Percentiles rank a stretch among this genome's conserved stretches.
These are phyloP conservation scores for Candida mattraensis DNA, from an alignment of 805 yeast genomes.

Conservation along the genomic window DNA sequence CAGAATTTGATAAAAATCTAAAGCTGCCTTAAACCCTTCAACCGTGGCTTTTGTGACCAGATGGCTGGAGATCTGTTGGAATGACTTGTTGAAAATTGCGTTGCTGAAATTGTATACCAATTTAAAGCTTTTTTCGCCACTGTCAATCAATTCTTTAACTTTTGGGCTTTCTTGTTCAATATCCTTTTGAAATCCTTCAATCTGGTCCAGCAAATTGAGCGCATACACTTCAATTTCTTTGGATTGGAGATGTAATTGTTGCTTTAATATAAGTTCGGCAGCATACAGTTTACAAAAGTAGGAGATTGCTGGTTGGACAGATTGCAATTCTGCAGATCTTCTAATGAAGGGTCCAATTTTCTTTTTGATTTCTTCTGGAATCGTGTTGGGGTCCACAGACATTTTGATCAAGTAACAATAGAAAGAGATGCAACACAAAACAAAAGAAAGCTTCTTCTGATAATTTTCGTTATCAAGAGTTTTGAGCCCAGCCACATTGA, in stretches of 20 bases:
- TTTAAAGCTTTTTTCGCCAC: slow-evolving; percentile 56
- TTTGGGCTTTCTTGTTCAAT: slow-evolving; percentile 40
- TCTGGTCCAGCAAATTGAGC: slow-evolving; percentile 59
- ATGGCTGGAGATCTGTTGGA: slow-evolving; percentile 45
- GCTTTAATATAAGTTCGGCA: slow-evolving; percentile 65
- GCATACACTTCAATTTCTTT: slow-evolving; percentile 61
- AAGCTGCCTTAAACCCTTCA: slow-evolving; percentile 51
- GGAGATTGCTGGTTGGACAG: slow-evolving; percentile 63
- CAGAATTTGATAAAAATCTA: slow-evolving; percentile 51
- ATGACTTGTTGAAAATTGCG: slow-evolving; percentile 55
- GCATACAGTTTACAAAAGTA: slow-evolving; percentile 75
- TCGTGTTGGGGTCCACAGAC: slow-evolving; percentile 9
- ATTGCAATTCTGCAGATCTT: slow-evolving; percentile 57
- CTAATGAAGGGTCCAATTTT: slow-evolving; percentile 46
- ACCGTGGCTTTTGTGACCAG: slow-evolving; percentile 47
- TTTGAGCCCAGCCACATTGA: not conserved
- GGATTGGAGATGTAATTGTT: slow-evolving; percentile 57
- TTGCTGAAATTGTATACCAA: slow-evolving; percentile 59
- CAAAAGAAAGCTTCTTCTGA: too few species aligned
- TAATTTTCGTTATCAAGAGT: not conserved
- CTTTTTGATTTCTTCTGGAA: slow-evolving; percentile 35
- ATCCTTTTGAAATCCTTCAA: slow-evolving; percentile 55
- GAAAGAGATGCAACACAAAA: too few species aligned
- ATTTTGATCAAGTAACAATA: too few species aligned
- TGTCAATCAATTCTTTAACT: slow-evolving; percentile 51